Conservation (phyloP, 208 protist species). For the Zelonia costaricensis region DNA sequence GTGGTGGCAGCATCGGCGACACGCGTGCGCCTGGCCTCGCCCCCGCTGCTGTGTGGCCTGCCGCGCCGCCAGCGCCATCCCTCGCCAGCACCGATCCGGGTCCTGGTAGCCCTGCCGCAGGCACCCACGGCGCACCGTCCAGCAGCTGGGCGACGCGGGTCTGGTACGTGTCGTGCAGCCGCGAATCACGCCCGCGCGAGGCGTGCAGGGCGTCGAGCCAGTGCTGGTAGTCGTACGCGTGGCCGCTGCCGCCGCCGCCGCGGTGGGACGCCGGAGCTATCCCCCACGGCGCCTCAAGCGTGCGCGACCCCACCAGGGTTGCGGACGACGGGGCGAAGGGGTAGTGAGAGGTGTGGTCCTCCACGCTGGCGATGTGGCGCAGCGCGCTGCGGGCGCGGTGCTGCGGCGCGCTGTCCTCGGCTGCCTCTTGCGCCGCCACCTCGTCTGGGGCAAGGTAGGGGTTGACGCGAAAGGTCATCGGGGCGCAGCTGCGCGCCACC, state of each 20-base stretch:
- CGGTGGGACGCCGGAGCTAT: not conserved
- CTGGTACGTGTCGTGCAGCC: slow-evolving; percentile 17
- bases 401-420: too few species aligned
- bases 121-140: slow-evolving; percentile 17
- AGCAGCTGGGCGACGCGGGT: slow-evolving; percentile 9
- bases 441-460: slow-evolving; percentile 10
- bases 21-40: not conserved
- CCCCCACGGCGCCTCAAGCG: slow-evolving; percentile 1
- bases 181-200: slow-evolving; percentile 19
- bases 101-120: too few species aligned
- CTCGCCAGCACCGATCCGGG: too few species aligned
- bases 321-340: not conserved
- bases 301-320: not conserved
- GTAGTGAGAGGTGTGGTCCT: slow-evolving; percentile 10
- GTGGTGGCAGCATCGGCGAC: not conserved
- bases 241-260: not conserved
- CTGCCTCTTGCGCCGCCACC: not conserved
- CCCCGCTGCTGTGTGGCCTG: not conserved
- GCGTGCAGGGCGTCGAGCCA: slow-evolving; percentile 24
- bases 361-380: slow-evolving; percentile 1
- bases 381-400: not conserved
- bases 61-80: not conserved
- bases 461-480: slow-evolving; percentile 40
- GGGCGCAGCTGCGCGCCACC: slow-evolving; percentile 35
- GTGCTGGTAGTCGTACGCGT: slow-evolving; percentile 15